Percentiles rank a stretch among this genome's conserved stretches.
Evolutionary conservation across 2,329 filamentous ascomycete genomes (phyloP).

Genomic region (Septoria petroselini): DNA sequence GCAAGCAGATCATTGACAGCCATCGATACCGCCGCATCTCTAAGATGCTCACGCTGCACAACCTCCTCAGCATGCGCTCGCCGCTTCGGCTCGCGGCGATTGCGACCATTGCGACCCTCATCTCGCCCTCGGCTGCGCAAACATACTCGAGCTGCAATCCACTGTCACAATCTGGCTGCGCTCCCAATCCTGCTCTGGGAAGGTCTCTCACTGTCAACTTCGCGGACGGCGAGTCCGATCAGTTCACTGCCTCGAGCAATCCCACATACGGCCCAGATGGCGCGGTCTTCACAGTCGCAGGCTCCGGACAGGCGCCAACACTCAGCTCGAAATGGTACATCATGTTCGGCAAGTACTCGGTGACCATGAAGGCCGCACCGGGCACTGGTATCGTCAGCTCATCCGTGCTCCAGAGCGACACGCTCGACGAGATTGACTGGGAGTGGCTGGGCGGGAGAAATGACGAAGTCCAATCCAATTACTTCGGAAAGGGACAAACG

Average conservation of each 20-base stretch:
- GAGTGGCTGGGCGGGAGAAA: constrained; percentile 85
- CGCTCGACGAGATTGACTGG: constrained; percentile 93
- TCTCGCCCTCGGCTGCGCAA: constrained; percentile 46
- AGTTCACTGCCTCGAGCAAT: constrained; percentile 63
- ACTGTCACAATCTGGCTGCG: constrained; percentile 58
- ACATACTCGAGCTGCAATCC: constrained; percentile 59
- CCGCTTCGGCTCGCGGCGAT: constrained; percentile 40
- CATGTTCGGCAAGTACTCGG: constrained; percentile 93
- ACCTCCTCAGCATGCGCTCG: constrained; percentile 33
- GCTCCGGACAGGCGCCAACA: constrained; percentile 79
- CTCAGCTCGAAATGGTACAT: constrained; percentile 93
- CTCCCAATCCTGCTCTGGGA: constrained; percentile 74
- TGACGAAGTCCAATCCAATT: constrained; percentile 87
- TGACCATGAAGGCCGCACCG: constrained; percentile 79
- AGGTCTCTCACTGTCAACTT: constrained; percentile 84
- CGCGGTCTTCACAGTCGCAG: constrained; percentile 73
- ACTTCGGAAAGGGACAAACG: constrained; percentile 90
- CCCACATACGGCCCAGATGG: constrained; percentile 75
- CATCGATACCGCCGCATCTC: constrained; percentile 1
- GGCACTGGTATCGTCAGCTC: constrained; percentile 92
- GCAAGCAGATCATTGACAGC: background rate
- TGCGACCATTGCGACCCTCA: constrained; percentile 38
- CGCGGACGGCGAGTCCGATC: constrained; percentile 69
- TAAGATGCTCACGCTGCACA: constrained; percentile 30
- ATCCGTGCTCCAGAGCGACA: constrained; percentile 84